Evolutionary conservation across 164 flowering plant genomes (phyloP).

Genomic region (Warburgia ugandensis): DNA sequence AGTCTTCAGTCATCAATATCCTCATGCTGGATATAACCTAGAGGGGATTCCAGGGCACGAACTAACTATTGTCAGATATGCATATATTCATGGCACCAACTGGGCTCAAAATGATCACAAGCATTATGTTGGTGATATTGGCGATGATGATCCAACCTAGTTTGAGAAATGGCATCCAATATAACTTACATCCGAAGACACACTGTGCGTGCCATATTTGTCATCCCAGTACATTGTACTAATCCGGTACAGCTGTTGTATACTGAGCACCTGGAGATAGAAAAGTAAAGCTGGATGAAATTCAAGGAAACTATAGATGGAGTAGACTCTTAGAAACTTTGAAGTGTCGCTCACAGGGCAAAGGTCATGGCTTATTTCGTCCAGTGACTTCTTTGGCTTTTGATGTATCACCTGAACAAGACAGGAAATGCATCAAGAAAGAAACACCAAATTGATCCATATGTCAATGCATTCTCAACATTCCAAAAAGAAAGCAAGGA

Average conservation of each 20-base stretch:
- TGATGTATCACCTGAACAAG: slow-evolving; percentile 82
- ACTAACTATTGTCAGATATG: slow-evolving; percentile 7
- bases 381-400: slow-evolving; percentile 89
- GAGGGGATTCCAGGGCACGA: slow-evolving; percentile 2
- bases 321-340: not conserved
- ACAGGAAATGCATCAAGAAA: too few species aligned
- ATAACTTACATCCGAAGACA: slow-evolving; percentile 84
- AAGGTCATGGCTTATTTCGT: slow-evolving; percentile 89
- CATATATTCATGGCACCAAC: not conserved
- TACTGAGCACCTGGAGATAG: slow-evolving; percentile 75
- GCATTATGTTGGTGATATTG: slow-evolving; percentile 6
- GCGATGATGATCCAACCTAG: slow-evolving; percentile 21
- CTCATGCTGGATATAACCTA: slow-evolving; percentile 65
- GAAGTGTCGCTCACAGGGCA: slow-evolving; percentile 66
- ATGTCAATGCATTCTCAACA: too few species aligned
- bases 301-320: not conserved
- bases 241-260: slow-evolving; percentile 93
- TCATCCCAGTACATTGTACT: slow-evolving; percentile 99
- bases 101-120: not conserved
- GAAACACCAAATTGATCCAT: too few species aligned
- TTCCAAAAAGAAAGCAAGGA: too few species aligned
- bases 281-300: slow-evolving; percentile 11
- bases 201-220: slow-evolving; percentile 94
- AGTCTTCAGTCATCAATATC: slow-evolving; percentile 66
- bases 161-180: slow-evolving; percentile 27